Evolutionary conservation across 768 basidiomycete species (phyloP).

Genomic region (Boletus edulis): DNA sequence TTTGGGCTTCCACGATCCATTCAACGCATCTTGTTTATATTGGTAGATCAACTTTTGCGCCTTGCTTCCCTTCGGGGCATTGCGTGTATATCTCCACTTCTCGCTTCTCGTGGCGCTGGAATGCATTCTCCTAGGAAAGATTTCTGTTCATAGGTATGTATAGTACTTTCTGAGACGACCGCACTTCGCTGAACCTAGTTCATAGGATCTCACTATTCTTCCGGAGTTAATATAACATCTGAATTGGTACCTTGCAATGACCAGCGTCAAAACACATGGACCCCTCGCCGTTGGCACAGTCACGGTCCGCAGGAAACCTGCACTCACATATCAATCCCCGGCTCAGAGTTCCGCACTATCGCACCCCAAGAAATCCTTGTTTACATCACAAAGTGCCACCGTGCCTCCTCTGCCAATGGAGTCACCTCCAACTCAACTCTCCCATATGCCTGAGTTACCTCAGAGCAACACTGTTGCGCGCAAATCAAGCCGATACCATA

Average conservation of each 20-base stretch:
- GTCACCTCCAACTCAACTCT: slow-evolving; percentile 13
- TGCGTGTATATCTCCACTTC: slow-evolving; percentile 15
- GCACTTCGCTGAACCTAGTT: neutral
- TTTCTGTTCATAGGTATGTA: slow-evolving; percentile 22
- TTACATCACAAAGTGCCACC: slow-evolving; percentile 18
- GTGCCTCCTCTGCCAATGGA: slow-evolving; percentile 6
- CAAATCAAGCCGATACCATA: slow-evolving; percentile 20
- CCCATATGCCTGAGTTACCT: slow-evolving; percentile 11
- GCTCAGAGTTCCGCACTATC: slow-evolving; percentile 31
- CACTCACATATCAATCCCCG: slow-evolving; percentile 58
- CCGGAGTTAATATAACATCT: slow-evolving; percentile 6
- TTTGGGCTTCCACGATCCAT: slow-evolving; percentile 7
- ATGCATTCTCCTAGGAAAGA: slow-evolving; percentile 18
- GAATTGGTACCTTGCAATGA: slow-evolving; percentile 11
- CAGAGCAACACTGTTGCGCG: slow-evolving; percentile 13
- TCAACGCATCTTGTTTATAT: slow-evolving; percentile 25
- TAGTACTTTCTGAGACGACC: neutral
- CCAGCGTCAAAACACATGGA: slow-evolving; percentile 21
- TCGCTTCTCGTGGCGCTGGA: slow-evolving; percentile 17
- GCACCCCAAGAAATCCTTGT: slow-evolving; percentile 21
- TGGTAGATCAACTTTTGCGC: slow-evolving; percentile 9
- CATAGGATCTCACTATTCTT: slow-evolving; percentile 12
- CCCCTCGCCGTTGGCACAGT: slow-evolving; percentile 10
- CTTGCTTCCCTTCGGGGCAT: slow-evolving; percentile 2
- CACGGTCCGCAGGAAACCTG: slow-evolving; percentile 53